Evolutionary conservation across 108 stramenopile genomes (phyloP).

Genomic region (Skeletonema menzelii): DNA sequence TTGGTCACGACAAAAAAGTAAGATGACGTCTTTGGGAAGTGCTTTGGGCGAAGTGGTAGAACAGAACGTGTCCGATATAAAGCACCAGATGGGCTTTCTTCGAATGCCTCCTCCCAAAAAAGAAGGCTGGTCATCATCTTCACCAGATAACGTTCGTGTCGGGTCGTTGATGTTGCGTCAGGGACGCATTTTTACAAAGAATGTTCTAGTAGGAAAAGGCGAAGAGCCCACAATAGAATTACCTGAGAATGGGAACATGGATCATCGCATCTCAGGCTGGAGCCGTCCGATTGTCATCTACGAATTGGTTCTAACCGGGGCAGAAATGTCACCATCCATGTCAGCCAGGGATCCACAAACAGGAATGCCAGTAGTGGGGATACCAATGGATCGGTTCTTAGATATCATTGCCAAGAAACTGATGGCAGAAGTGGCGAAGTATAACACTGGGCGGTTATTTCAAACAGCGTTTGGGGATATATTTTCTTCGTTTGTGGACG

Average conservation of each 20-base stretch:
- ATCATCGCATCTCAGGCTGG: constrained; percentile 25
- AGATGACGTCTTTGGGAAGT: constrained; percentile 24
- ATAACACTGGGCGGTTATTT: constrained; percentile 41
- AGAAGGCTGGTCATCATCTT: constrained; percentile 24
- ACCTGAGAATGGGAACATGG: not conserved
- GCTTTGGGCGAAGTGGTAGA: constrained; percentile 49
- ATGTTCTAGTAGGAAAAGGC: constrained; percentile 25
- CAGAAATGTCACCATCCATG: constrained; percentile 46
- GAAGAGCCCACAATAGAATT: not conserved
- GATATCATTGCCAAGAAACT: constrained; percentile 42
- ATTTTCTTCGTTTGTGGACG: constrained; percentile 37
- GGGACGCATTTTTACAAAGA: constrained; percentile 46
- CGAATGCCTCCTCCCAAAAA: constrained; percentile 43
- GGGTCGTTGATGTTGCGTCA: constrained; percentile 40
- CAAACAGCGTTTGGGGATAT: constrained; percentile 52
- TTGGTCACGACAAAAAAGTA: constrained; percentile 5
- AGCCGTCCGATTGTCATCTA: constrained; percentile 35
- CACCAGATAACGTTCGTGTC: constrained; percentile 32
- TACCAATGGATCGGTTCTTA: constrained; percentile 34
- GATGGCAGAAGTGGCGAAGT: constrained; percentile 46
- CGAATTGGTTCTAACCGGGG: constrained; percentile 40
- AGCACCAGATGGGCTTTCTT: constrained; percentile 28
- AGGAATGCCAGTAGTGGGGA: constrained; percentile 43
- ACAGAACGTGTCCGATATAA: constrained; percentile 45
- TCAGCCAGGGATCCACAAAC: constrained; percentile 28